phyloP scores from a whole-genome alignment of 2,329 filamentous ascomycete species.

The Penicillium sclerotigenum region DNA sequence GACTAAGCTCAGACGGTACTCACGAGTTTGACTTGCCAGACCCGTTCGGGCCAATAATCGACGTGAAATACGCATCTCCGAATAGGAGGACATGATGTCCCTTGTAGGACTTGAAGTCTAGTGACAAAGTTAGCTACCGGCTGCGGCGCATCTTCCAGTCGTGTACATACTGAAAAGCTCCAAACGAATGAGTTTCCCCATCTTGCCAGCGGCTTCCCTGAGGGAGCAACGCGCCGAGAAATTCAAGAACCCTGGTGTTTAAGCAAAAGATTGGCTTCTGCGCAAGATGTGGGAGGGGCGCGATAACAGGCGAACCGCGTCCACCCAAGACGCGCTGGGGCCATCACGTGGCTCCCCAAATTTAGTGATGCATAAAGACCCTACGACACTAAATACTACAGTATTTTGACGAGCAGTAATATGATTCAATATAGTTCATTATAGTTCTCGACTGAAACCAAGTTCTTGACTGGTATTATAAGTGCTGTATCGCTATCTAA shows the following conservation, averaged over 20 bases:
- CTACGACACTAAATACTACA: background rate
- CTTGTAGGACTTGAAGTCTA: conserved; percentile 99
- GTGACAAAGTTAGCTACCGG: conserved; percentile 28
- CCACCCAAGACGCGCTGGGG: conserved; percentile 25
- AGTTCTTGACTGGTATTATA: background rate
- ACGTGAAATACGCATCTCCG: conserved; percentile 97
- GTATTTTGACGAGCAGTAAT: background rate
- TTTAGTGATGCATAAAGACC: background rate
- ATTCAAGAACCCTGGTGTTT: conserved; percentile 15
- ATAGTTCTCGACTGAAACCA: too few relatives aligned
- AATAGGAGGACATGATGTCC: conserved; percentile 92
- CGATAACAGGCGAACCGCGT: conserved; percentile 24
- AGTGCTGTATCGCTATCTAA: background rate
- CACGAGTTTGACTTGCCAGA: conserved; percentile 98
- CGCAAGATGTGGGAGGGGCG: conserved; percentile 22
- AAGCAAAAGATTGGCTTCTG: conserved; percentile 12
- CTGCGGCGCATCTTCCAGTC: conserved; percentile 3
- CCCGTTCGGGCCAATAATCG: conserved; percentile 98
- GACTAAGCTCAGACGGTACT: conserved; percentile 34
- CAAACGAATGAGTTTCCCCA: conserved; percentile 94
- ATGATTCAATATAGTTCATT: too few relatives aligned
- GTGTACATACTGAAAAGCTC: conserved; percentile 78
- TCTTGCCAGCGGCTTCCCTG: conserved; percentile 49
- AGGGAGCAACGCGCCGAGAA: conserved; percentile 20
- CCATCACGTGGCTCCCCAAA: conserved; percentile 24